phyloP scores from a whole-genome alignment of 1,284 basidiomycete species.

The Marasmius oreades region DNA sequence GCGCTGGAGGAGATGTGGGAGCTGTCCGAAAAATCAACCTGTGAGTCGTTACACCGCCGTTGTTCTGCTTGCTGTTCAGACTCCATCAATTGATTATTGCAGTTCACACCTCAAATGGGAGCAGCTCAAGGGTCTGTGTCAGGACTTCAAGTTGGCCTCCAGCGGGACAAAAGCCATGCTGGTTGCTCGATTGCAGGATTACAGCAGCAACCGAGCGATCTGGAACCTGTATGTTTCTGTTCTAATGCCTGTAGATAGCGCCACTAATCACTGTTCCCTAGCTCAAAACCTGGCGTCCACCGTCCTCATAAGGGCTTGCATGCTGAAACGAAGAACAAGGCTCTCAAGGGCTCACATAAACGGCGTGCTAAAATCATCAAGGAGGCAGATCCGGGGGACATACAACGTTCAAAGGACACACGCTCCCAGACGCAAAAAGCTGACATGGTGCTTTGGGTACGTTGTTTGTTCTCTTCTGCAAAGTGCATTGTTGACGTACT shows the following conservation, averaged over 20 bases:
- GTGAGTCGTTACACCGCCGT: neutral
- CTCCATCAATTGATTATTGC: too few relatives aligned
- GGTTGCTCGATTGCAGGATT: neutral
- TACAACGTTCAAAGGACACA: constrained; percentile 12
- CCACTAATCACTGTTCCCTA: neutral
- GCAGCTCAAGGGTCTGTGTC: neutral
- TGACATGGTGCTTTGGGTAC: constrained; percentile 7
- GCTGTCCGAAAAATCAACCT: neutral
- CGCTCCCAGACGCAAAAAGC: constrained; percentile 2
- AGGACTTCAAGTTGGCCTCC: neutral
- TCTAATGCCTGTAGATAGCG: neutral
- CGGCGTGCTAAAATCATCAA: constrained; percentile 8
- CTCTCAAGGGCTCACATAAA: neutral
- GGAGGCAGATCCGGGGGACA: neutral
- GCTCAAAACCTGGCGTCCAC: neutral
- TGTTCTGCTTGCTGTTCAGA: neutral
- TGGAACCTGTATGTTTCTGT: neutral
- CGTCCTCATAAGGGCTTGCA: constrained; percentile 10
- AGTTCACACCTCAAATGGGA: neutral
- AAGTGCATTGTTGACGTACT: neutral
- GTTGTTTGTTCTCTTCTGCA: neutral
- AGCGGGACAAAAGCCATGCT: neutral
- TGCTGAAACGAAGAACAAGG: neutral
- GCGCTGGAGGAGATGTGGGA: neutral
- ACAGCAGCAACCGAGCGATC: neutral